phyloP scores from a whole-genome alignment of 75 land plant genomes.

The Pseudotsuga menziesii region DNA sequence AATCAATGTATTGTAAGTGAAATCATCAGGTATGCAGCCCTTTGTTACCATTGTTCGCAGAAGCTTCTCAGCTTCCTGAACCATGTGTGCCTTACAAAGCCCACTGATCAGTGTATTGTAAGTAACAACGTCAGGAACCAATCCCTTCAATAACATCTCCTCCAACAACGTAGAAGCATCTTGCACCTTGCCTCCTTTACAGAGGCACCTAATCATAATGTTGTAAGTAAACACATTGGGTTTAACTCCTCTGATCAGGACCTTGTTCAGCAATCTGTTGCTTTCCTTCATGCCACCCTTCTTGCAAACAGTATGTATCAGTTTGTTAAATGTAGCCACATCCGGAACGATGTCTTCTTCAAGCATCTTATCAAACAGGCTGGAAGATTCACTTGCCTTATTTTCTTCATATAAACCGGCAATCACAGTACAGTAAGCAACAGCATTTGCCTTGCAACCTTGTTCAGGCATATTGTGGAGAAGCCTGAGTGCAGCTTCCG shows the following conservation, averaged over 20 bases:
- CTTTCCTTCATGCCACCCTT: slow-evolving; percentile 42
- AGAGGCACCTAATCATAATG: slow-evolving; percentile 62
- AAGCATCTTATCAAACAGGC: slow-evolving; percentile 58
- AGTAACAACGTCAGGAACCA: slow-evolving; percentile 53
- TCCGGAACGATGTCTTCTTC: slow-evolving; percentile 39
- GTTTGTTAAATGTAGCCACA: slow-evolving; percentile 51
- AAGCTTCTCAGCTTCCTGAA: slow-evolving; percentile 44
- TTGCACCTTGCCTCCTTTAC: slow-evolving; percentile 32
- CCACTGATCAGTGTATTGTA: slow-evolving; percentile 63
- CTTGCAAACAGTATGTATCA: slow-evolving; percentile 43
- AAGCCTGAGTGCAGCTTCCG: slow-evolving; percentile 60
- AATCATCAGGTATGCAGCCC: slow-evolving; percentile 56
- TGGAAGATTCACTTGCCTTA: slow-evolving; percentile 32
- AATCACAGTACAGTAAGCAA: slow-evolving; percentile 59
- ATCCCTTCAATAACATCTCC: slow-evolving; percentile 22
- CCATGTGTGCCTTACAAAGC: slow-evolving; percentile 40
- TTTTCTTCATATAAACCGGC: slow-evolving; percentile 59
- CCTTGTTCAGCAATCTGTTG: slow-evolving; percentile 38
- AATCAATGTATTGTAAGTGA: slow-evolving; percentile 58
- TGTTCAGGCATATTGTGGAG: slow-evolving; percentile 54
- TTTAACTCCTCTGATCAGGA: slow-evolving; percentile 43
- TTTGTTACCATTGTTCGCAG: slow-evolving; percentile 55
- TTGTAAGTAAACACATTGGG: slow-evolving; percentile 60
- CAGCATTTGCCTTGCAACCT: slow-evolving; percentile 42
- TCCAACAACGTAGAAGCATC: slow-evolving; percentile 37